Evolutionary conservation across 192 early-diverging fungal species (phyloP), one percentile per base, ranked within the genome.

Genomic region (Coemansia sp.): DNA sequence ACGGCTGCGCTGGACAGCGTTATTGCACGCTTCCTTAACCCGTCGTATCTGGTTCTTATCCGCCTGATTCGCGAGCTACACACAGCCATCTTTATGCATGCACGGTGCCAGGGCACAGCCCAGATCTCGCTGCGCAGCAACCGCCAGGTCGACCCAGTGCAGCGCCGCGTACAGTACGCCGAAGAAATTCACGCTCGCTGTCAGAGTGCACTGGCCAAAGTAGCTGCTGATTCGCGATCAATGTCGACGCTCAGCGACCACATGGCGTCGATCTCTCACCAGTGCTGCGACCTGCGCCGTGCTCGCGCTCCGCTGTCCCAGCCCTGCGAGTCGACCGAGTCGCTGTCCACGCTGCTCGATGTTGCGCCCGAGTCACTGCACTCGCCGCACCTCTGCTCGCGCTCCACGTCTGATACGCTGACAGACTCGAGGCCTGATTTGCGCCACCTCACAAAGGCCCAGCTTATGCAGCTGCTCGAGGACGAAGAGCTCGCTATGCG

Each of bases 101-200:
- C 71, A n/a, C 60, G 67, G 17, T 79, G 76, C 54, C 56, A 65
- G 9, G 76, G 76, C 37, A 79, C 76, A 1, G 61, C 63, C 37
- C 70, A 58, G 17, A 55, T 66, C 43, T 43, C 35, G 56, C 45
- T 79, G 71, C 67, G 76, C 47, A 65, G 76, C 45, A 66, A 60
- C 63, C 55, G 76, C 21, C 56, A 60, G 22, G 71, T 79, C 38
- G 76, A 79, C 14, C 76, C 76, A 2, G 62, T 79, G 1, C 63
- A 70, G 55, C 67, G 76, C 14, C 67, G 76, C 24, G 67, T 59
- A 37, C 70, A 73, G 64, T 73, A 67, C 19, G 76, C 76, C 14
- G 63, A 50, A 10, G 76, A 65, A 3, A 73, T 79, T 21, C 71
- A 79, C 19, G 50, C 51, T 3, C 63, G 67, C n/a, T 79, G 76